Percentiles rank a stretch among this genome's conserved stretches.
These are phyloP conservation scores for Boletus edulis DNA, from an alignment of 768 basidiomycete species.

Conservation along the genomic window DNA sequence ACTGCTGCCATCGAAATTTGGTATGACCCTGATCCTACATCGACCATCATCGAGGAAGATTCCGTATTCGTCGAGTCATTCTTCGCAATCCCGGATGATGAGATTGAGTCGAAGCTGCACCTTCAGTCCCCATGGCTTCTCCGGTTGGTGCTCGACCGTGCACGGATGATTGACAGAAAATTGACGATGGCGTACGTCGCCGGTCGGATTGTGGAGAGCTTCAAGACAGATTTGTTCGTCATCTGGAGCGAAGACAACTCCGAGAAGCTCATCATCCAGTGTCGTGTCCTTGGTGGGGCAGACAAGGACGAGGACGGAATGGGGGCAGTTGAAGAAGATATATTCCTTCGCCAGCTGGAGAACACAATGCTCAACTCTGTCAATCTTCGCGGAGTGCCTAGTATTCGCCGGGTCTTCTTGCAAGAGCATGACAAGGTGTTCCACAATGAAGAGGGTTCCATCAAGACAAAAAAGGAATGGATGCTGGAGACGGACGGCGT, in stretches of 20 bases:
- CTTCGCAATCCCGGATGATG: no score
- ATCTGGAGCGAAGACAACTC: conserved; percentile 99
- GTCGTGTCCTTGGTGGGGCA: conserved; percentile 81
- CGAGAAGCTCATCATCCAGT: conserved; percentile 94
- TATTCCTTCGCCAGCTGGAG: conserved; percentile 94
- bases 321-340: conserved; percentile 83
- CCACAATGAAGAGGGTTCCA: conserved; percentile 61
- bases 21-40: no score
- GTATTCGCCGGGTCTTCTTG: conserved; percentile 92
- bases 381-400: conserved; percentile 88
- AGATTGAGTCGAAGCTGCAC: no score
- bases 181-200: conserved; percentile 95
- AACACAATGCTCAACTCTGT: conserved; percentile 96
- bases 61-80: no score
- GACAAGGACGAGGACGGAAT: conserved; percentile 85
- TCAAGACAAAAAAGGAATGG: conserved; percentile 77
- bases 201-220: conserved; percentile 88
- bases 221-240: conserved; percentile 94
- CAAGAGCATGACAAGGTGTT: conserved; percentile 80
- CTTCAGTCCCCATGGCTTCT: no score
- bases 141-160: no score
- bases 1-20: no score
- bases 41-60: no score
- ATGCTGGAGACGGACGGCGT: conserved; percentile 96
- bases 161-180: conserved; percentile 88